Evolutionary conservation across 192 early-diverging fungal genomes (phyloP).

Genomic region (Coemansia sp.): DNA sequence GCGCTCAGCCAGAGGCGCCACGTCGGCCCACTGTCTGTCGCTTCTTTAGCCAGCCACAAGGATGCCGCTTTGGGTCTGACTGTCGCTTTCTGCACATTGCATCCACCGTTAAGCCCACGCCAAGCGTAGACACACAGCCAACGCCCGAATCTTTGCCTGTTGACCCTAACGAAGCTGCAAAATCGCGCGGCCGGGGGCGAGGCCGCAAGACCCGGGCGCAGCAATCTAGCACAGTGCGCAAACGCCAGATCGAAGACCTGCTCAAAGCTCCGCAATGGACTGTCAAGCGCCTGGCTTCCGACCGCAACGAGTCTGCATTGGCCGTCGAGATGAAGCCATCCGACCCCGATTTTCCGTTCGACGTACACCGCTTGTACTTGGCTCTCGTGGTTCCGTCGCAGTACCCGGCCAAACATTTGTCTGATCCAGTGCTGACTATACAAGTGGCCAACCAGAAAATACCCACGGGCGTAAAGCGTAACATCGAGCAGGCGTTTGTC

Average conservation of each 20-base stretch:
- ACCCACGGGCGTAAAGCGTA: constrained; percentile 41
- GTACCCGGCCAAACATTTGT: constrained; percentile 51
- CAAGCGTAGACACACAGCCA: no score
- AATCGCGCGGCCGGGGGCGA: constrained; percentile 3
- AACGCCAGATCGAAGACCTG: constrained; percentile 36
- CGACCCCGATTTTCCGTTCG: constrained; percentile 82
- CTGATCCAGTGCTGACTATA: constrained; percentile 26
- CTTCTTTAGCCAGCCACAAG: constrained; percentile 28
- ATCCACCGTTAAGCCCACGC: neutral
- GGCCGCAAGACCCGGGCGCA: neutral
- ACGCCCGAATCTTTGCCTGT: no score
- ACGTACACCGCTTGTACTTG: constrained; percentile 61
- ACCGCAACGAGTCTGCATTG: constrained; percentile 38
- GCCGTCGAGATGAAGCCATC: constrained; percentile 51
- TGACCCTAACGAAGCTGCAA: neutral
- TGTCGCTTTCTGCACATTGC: constrained; percentile 37
- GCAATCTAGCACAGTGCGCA: constrained; percentile 18
- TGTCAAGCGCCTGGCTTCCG: constrained; percentile 27
- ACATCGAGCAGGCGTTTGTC: constrained; percentile 39
- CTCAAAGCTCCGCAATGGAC: constrained; percentile 26
- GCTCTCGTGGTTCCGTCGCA: constrained; percentile 58
- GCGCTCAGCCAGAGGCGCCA: neutral
- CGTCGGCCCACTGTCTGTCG: constrained; percentile 21
- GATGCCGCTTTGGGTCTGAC: constrained; percentile 26
- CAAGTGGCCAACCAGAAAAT: constrained; percentile 48